Percentiles rank a stretch among this genome's conserved stretches.
Conservation (phyloP, 83 land plant genomes). For the Thuja plicata region DNA sequence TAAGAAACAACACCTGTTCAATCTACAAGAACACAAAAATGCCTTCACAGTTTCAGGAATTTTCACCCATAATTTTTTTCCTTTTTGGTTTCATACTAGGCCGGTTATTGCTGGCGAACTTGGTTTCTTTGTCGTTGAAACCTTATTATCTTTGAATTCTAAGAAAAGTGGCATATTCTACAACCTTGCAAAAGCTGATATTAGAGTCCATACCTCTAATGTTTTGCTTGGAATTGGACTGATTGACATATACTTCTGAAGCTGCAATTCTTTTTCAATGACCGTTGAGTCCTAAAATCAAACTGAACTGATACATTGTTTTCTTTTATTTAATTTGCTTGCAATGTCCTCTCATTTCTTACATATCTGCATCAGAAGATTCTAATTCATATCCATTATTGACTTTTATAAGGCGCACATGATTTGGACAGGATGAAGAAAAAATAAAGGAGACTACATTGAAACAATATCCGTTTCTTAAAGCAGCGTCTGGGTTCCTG, state of each 20-base stretch:
- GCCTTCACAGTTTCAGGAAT: not conserved
- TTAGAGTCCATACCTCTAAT: not conserved
- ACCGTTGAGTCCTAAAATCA: not conserved
- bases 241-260: not conserved
- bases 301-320: not conserved
- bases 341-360: not conserved
- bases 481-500: slow-evolving; percentile 54
- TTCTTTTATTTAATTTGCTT: not conserved
- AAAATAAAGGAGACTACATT: slow-evolving; percentile 57
- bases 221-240: not conserved
- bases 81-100: not conserved
- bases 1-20: not conserved
- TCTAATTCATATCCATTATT: slow-evolving; percentile 15
- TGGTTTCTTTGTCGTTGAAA: not conserved
- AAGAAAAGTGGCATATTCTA: not conserved
- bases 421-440: slow-evolving; percentile 73
- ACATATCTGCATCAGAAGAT: not conserved
- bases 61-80: not conserved
- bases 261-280: not conserved
- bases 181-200: not conserved
- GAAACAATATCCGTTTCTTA: slow-evolving; percentile 53
- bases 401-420: slow-evolving; percentile 7
- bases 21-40: not conserved
- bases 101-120: not conserved
- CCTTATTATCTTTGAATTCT: not conserved